A percentile compares a stretch with the other conserved stretches of the same genome.
These are phyloP conservation scores for Alternaria sp. DNA, from an alignment of 2,329 filamentous ascomycete genomes.

Conservation along the genomic window DNA sequence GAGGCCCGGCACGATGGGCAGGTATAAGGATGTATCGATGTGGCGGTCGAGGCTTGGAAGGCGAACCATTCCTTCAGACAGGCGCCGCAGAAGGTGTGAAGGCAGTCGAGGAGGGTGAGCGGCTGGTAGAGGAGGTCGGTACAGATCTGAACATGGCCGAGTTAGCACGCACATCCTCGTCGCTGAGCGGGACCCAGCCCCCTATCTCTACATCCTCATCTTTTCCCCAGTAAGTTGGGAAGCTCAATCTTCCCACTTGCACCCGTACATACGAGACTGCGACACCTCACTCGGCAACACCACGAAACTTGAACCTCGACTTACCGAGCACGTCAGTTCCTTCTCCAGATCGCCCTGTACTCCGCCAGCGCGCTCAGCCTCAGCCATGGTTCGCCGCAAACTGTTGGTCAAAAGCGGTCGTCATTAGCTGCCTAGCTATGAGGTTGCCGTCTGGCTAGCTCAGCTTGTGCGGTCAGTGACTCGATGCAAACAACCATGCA, in stretches of 20 bases:
- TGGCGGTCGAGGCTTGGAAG: constrained; percentile 73
- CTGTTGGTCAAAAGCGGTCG: constrained; percentile 11
- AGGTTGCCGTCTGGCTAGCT: constrained; percentile 22
- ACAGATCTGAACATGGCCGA: constrained; percentile 74
- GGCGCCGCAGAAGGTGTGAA: constrained; percentile 94
- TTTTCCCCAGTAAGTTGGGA: not conserved
- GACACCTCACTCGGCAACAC: constrained; percentile 10
- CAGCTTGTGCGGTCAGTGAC: constrained; percentile 30
- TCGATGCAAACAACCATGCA: constrained; percentile 19
- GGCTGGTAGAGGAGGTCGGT: constrained; percentile 93
- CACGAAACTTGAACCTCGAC: constrained; percentile 51
- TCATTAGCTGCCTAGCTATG: constrained; percentile 12
- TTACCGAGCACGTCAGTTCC: constrained; percentile 93
- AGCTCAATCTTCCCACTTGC: not conserved
- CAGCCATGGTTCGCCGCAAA: constrained; percentile 42
- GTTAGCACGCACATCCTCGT: constrained; percentile 36
- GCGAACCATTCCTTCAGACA: constrained; percentile 97
- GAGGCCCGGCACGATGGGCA: constrained; percentile 90
- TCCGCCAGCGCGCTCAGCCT: constrained; percentile 50
- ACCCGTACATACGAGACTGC: not conserved
- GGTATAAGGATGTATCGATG: constrained; percentile 70
- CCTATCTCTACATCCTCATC: not conserved
- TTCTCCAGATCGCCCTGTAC: constrained; percentile 78
- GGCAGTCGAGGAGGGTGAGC: constrained; percentile 87
- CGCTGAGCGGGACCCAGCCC: not conserved